phyloP scores from a whole-genome alignment of 2,329 filamentous ascomycete genomes.

The Coniosporium tulheliwenetii region DNA sequence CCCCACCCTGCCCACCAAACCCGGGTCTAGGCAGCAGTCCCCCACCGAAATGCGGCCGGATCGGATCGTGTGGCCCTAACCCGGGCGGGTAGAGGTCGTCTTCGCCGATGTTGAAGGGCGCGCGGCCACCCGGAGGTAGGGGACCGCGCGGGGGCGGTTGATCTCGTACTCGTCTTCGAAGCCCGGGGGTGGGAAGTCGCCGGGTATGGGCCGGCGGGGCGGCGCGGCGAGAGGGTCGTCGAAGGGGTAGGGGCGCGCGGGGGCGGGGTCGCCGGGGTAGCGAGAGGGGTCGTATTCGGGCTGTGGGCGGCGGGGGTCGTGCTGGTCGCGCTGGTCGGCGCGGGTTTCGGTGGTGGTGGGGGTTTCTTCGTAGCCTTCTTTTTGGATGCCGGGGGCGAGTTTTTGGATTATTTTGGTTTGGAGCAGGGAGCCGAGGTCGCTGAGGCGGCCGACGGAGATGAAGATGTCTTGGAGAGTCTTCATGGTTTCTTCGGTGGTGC shows the following conservation, averaged over 20 bases:
- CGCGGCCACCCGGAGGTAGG: slow-evolving; percentile 30
- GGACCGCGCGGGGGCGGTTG: slow-evolving; percentile 46
- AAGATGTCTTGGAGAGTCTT: slow-evolving; percentile 43
- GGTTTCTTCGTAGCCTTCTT: slow-evolving; percentile 60
- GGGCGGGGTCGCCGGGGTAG: slow-evolving; percentile 43
- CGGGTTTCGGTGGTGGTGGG: slow-evolving; percentile 4
- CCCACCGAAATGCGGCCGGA: slow-evolving; percentile 48
- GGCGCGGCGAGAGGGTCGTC: slow-evolving; percentile 48
- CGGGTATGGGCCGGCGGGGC: slow-evolving; percentile 49
- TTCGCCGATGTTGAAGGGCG: slow-evolving; percentile 60
- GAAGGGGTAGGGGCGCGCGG: slow-evolving; percentile 53
- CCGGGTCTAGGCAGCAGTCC: slow-evolving; percentile 17
- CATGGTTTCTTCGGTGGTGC: slow-evolving; percentile 10
- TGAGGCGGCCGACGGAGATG: slow-evolving; percentile 54
- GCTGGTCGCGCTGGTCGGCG: slow-evolving; percentile 1
- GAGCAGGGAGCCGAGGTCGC: slow-evolving; percentile 52
- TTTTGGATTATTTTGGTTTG: slow-evolving; percentile 73
- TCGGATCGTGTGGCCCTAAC: slow-evolving; percentile 70
- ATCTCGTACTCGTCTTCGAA: slow-evolving; percentile 92
- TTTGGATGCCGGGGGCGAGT: slow-evolving; percentile 60
- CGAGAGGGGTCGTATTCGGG: slow-evolving; percentile 31
- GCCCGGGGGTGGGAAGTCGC: slow-evolving; percentile 68
- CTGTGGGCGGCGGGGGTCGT: slow-evolving; percentile 3
- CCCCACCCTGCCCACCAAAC: slow-evolving; percentile 40
- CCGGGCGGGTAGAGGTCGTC: slow-evolving; percentile 79